Conservation (phyloP, 1,284 basidiomycete genomes). For the Hemileia vastatrix region DNA sequence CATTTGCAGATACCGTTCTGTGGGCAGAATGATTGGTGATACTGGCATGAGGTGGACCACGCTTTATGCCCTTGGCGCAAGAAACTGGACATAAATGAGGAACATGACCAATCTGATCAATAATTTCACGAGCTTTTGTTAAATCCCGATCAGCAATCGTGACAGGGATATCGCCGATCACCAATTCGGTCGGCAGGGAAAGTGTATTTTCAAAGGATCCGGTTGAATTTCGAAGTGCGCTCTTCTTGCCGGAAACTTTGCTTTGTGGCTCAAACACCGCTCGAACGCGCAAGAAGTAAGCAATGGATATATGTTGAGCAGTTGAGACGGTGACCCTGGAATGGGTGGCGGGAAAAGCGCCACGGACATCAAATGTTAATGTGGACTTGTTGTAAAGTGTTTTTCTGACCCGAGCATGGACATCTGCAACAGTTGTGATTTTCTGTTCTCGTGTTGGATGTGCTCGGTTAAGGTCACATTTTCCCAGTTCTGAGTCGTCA, state of each 20-base stretch:
- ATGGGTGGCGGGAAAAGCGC: background rate
- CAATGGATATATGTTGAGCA: constrained; percentile 4
- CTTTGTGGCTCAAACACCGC: constrained; percentile 3
- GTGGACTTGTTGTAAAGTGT: background rate
- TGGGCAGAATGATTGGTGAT: too few relatives aligned
- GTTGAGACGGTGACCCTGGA: background rate
- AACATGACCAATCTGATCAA: constrained; percentile 7
- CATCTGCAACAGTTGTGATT: background rate
- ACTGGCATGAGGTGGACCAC: background rate
- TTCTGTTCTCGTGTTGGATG: background rate
- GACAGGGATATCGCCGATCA: background rate
- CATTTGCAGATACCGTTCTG: too few relatives aligned
- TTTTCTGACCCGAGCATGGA: constrained; percentile 4
- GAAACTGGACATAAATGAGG: background rate
- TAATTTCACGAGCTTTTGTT: background rate
- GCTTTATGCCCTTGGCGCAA: background rate
- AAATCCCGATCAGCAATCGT: constrained; percentile 5
- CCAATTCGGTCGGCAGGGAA: constrained; percentile 1
- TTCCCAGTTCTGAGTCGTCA: background rate
- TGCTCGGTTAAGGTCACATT: background rate
- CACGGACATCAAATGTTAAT: background rate
- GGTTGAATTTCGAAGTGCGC: too few relatives aligned
- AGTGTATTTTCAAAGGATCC: too few relatives aligned
- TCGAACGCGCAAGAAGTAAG: background rate
- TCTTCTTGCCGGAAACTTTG: constrained; percentile 1